Evolutionary conservation across 1,284 basidiomycete genomes (phyloP), one percentile per base, ranked within the genome.

Genomic region (Malassezia equina): DNA sequence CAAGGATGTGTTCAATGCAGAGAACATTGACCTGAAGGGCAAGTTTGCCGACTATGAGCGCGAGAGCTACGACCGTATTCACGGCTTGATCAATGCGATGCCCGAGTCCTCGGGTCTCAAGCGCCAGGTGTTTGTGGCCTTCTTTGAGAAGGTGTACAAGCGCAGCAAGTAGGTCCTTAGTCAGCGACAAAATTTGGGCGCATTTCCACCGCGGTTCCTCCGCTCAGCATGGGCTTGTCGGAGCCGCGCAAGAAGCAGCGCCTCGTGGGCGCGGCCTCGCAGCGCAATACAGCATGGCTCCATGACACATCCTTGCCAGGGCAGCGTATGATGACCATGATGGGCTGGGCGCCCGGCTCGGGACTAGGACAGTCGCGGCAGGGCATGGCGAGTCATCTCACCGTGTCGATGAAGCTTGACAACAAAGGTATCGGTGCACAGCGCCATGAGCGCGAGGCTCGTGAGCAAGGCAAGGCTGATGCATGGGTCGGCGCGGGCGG

Each of bases 131-230:
- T 93, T 93, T 77, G 80, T 78, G 67, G 82, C 81, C 67, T 94
- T 94, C 80, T 78, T 95, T 71, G 80, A 81, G 42, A 94, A 93
- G 80, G 90, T 93, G 48, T 90, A 91, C 79, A 86, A 86, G 80
- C 66, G 76, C 34, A 68, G 62, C 62, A 76, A 76, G 67, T 76
- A 60, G 59, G 47, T 19, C 21, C 33, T 33, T 36, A 24, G 46
- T 47, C 24, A 32, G 29, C 31, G 23, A 4, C 9, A 32, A 33
- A 11, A 55, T 45, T 24, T 31, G 29, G 41, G 42, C 5, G 23
- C 24, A 17, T 43, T 29, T 43, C 42, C 25, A n/a, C 17, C 19
- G 40, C 11, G 40, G 40, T 27, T 33, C 9, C 13, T 25, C 13
- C 33, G 21, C 33, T 19, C 29, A 53, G 28, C 21, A 73, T 73